Evolutionary conservation across 169 alveolate genomes (phyloP), one percentile per base, ranked within the genome.

Genomic region (Perkinsus marinus): DNA sequence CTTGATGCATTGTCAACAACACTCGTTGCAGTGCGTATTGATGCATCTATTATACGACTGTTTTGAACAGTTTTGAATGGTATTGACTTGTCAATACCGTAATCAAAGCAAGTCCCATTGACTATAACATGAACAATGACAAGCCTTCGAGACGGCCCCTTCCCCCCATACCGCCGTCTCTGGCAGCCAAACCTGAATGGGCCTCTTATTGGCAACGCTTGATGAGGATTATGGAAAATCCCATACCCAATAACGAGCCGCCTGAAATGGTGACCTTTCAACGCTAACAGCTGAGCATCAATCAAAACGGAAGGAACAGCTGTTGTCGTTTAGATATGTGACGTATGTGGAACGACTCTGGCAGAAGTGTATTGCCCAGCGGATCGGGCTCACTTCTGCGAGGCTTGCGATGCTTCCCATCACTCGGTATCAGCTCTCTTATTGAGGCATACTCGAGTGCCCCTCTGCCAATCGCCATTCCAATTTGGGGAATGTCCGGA

Each of bases 401-500:
- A 91, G 6, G 90, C 93, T 30, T 93, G 95, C 39, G 95, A 93
- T 68, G 95, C 90, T 36, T 43, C 47, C 38, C 95, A 93, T 39
- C 95, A 93, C 90, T 89, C 93, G 0, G 91, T 92, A 38, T 68
- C 92, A 22, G 89, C 94, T 37, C 90, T 93, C 68, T 89, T 93
- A 17, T 90, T 92, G 57, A 91, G 92, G 57, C 95, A 93, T 69
- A 92, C 90, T 68, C 92, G 95, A 39, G 93, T 93, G 41, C 93
- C 93, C 17, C 91, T 93, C 47, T 91, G 92, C 43, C 95, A 93
- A 89, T 92, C 94, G 19, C 95, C 95, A 39, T 93, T 91, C 89
- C 95, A 93, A 39, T 93, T 93, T 57, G 95, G 95, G 36, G 91
- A 91, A 90, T 93, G 95, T 43, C 92, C 93, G 17, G 92, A 91